Base-by-base conservation (phyloP, 495 filamentous ascomycete species). In the Cairneyella variabilis region DNA sequence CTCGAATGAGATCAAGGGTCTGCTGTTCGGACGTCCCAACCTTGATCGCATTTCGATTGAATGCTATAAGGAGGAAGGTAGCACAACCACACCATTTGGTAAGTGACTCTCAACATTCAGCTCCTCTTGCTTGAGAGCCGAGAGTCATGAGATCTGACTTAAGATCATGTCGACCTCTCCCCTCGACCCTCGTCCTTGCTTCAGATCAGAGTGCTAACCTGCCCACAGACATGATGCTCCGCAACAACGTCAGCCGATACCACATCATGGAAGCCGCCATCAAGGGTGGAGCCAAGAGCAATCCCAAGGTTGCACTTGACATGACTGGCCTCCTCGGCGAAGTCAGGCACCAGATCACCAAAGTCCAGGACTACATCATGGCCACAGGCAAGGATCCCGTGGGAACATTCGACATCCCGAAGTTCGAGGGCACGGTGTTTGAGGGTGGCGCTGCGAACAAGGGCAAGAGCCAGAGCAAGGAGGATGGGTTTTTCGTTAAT, bases 211-310 rank as follows among this genome's bases (percentile, higher is more conserved):
- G n/a, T n/a, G n/a, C n/a, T n/a, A n/a, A n/a, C n/a, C n/a, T n/a
- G n/a, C n/a, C n/a, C n/a, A n/a, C n/a, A n/a, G 81, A 88, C 51
- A 89, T 88, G 85, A 82, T 88, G 83, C 66, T 88, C 10, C 62
- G 76, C 32, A 90, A 89, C 51, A 57, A 72, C 14, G 80, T 84
- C 10, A 83, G 75, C 4, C 66, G 84, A 38, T 89, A 76, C 59
- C 77, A 87, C 63, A 75, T 88, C 42, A 81, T 78, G 3, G 69
- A 78, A 60, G 59, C 73, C 17, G 86, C 85, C 23, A 54, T 89
- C 28, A 62, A 59, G 14, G 76, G 77, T 9, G 79, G 62, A 0
- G 70, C 74, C 5, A 72, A 58, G 59, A 59, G 64, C 3, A 84
- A 84, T 51, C 71, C 76, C 52, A 72, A 71, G 57, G 69, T 86